Evolutionary conservation across 139 green algal genomes (phyloP).

Genomic region (Dunaliella sp.): DNA sequence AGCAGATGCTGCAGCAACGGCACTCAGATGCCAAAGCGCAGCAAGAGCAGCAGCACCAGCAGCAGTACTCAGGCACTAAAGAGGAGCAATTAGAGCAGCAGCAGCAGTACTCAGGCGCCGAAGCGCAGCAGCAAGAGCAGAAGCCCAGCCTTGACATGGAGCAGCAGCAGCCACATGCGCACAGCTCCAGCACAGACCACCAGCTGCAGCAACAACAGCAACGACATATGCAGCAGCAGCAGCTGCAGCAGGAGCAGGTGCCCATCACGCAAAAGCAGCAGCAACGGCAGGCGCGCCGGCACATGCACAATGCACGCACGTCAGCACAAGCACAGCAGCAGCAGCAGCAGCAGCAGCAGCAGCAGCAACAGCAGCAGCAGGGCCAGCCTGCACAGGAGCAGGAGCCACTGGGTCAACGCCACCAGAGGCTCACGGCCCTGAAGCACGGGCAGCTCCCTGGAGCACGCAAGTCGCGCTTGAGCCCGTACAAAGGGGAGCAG

Average conservation of each 20-base stretch:
- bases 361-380: not conserved
- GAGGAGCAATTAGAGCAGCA: not conserved
- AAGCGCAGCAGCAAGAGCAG: not conserved
- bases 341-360: not conserved
- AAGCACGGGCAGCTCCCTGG: too few relatives aligned
- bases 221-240: not conserved
- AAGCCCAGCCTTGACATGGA: too few relatives aligned
- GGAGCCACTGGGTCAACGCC: too few relatives aligned
- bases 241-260: not conserved
- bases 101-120: too few relatives aligned
- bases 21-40: too few relatives aligned
- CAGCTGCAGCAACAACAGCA: not conserved
- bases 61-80: too few relatives aligned
- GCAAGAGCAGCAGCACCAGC: not conserved
- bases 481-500: not conserved
- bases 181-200: too few relatives aligned
- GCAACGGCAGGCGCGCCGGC: not conserved
- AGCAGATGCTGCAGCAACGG: not conserved
- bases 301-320: too few relatives aligned
- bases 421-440: too few relatives aligned
- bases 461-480: too few relatives aligned
- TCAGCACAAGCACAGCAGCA: not conserved
- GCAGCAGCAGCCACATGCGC: not conserved
- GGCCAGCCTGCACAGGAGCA: too few relatives aligned
- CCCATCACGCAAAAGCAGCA: not conserved